Evolutionary conservation across 179 eudicot genomes (phyloP), one percentile per base, ranked within the genome.

Genomic region (Camellia oleifera): DNA sequence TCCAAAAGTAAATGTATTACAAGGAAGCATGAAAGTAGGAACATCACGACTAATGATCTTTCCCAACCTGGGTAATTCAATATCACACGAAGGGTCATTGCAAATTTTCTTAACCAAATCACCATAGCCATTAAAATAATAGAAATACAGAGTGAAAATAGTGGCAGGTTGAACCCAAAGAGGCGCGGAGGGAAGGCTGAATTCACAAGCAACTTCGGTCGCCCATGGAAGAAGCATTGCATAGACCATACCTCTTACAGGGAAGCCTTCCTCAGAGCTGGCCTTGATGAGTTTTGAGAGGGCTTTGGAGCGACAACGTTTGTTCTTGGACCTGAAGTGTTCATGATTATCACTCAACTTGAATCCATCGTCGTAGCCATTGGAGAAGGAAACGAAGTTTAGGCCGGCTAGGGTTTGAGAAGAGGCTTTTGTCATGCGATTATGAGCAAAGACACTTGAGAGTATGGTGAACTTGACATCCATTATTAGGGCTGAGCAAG

Each of bases 131-230:
- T 85, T 79, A 73, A 87, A 89, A 58, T 87, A 91, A 69, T 82
- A 84, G 42, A 84, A 87, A 78, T 85, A 93, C 9, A 91, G 64
- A 6, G 73, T 82, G 40, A 90, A 81, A 3, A 91, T 62, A 0
- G 87, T 40, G 8, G 94, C 94, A 0, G 93, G 88, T 80, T 92
- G 94, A 54, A 85, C 86, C 94, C 94, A 92, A 0, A 91, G 70
- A 0, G 88, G 82, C 0, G 89, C 83, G 3, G 87, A 82, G 0
- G 91, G 90, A 13, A 88, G 57, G 80, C 81, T 69, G 18, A 65
- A 60, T 9, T 7, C 75, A 75, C 81, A 87, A 5, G 94, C 91
- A 76, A 86, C 91, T n/a, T 74, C 69, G 2, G 84, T 83, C 0
- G 81, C 93, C 97, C 93, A 91, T 0, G 90, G 67, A 0, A 90